These are phyloP conservation scores for Termitomyces bulborhizus DNA, from an alignment of 768 basidiomycete genomes.

Conservation along the genomic window DNA sequence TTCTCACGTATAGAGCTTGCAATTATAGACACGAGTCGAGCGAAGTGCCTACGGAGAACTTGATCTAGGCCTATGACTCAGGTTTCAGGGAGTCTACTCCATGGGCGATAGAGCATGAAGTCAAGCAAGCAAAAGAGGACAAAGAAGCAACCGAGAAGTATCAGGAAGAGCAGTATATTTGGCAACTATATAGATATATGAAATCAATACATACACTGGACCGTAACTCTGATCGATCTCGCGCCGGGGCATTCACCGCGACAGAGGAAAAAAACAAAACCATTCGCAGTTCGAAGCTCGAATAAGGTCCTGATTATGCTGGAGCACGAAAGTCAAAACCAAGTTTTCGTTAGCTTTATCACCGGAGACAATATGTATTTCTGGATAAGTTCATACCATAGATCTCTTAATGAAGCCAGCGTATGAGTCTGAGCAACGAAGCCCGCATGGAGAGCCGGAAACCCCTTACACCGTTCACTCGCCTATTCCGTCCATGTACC, in stretches of 20 bases:
- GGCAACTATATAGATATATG: not conserved
- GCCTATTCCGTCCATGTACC: slow-evolving; percentile 54
- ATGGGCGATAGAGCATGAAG: not conserved
- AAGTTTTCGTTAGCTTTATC: not conserved
- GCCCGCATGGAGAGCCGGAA: not conserved
- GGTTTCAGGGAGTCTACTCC: not conserved
- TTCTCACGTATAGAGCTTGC: not conserved
- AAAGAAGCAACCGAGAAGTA: not conserved
- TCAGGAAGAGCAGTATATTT: not conserved
- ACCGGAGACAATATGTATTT: not conserved
- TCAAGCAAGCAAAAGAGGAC: not conserved
- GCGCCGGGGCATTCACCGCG: not conserved
- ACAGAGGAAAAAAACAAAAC: not conserved
- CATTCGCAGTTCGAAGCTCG: too few relatives aligned
- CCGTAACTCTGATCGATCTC: not conserved
- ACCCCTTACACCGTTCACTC: slow-evolving; percentile 47
- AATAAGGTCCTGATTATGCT: not conserved
- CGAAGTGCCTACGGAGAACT: not conserved
- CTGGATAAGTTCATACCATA: not conserved
- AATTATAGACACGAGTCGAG: not conserved
- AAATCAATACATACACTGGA: not conserved
- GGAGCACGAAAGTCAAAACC: not conserved
- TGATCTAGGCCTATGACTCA: not conserved
- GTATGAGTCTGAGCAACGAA: not conserved
- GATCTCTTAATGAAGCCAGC: not conserved